phyloP scores from a whole-genome alignment of 306 rosid species.

The Prunus padus region DNA sequence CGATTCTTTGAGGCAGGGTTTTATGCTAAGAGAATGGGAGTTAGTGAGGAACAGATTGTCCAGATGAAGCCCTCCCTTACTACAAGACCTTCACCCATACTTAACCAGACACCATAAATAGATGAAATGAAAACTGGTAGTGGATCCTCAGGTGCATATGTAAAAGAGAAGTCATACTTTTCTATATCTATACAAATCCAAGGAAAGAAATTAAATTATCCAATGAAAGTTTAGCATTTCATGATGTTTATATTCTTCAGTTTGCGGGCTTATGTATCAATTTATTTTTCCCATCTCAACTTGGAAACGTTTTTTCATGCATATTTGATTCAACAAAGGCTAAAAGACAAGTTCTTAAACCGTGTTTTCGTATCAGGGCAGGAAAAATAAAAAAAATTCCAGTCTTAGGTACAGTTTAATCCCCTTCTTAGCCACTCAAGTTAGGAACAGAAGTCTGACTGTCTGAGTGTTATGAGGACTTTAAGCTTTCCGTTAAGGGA shows the following conservation, averaged over 20 bases:
- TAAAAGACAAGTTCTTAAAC: not conserved
- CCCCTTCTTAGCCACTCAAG: not conserved
- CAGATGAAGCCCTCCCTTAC: constrained; percentile 92
- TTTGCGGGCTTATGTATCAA: not conserved
- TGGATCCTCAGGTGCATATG: not conserved
- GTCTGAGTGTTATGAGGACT: no score
- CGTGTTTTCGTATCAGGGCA: not conserved
- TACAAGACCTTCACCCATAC: constrained; percentile 47
- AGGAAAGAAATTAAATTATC: not conserved
- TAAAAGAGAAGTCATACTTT: not conserved
- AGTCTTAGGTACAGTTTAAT: not conserved
- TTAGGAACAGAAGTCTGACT: not conserved
- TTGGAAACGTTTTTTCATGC: not conserved
- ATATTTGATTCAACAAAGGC: not conserved
- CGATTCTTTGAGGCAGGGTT: constrained; percentile 73
- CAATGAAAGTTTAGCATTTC: not conserved
- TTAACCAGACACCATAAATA: not conserved
- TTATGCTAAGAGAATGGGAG: constrained; percentile 79
- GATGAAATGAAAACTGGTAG: not conserved
- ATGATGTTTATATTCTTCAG: not conserved
- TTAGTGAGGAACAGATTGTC: constrained; percentile 62
- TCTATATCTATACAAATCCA: not conserved
- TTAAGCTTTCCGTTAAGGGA: no score
- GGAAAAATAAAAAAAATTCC: not conserved
- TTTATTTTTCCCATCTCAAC: not conserved